Evolutionary conservation across 176 grass and related monocot species (phyloP), one percentile per base, ranked within the genome.

Genomic region (Avena insularis): DNA sequence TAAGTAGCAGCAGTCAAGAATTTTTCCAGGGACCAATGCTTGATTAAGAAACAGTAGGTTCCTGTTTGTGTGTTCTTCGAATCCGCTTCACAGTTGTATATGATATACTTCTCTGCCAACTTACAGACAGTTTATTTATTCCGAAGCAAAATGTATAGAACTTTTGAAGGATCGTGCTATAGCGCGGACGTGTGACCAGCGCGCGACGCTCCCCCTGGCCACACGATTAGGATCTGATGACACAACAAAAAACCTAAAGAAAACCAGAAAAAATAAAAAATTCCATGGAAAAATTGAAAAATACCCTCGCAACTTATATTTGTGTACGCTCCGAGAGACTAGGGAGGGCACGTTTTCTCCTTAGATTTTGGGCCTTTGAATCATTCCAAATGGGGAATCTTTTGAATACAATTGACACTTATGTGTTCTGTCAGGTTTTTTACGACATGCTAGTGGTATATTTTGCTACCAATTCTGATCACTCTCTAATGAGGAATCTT

Each of bases 401-500:
- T 19, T 73, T 2, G 57, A 35, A 29, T 59, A 75, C 25, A 50
- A 1, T 5, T 74, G 46, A 74, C 47, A 23, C 71, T 31, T 59
- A 2, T 23, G 45, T 88, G 59, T 61, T 25, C 12, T 36, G 21
- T 57, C 20, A 29, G 49, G 36, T 67, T 46, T 25, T 87, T 36
- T 84, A 33, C 1, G 4, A 4, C 3, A 54, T 81, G 43, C 33
- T 86, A 27, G 66, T 84, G 58, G 40, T 69, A 35, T 85, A 46
- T 54, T 53, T 85, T 54, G 53, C 77, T 88, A 70, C 63, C 77
- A 85, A 70, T 27, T 48, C 87, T 2, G 4, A 70, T 11, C 68
- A 25, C 71, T 21, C 77, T 84, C 71, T 88, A 88, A 85, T 85
- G 23, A 13, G 8, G 55, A 6, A 9, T 77, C 12, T 82, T 85